Percentiles rank a stretch among this genome's conserved stretches.
Conservation (phyloP, 2,329 filamentous ascomycete species). For the Fusarium sp. region DNA sequence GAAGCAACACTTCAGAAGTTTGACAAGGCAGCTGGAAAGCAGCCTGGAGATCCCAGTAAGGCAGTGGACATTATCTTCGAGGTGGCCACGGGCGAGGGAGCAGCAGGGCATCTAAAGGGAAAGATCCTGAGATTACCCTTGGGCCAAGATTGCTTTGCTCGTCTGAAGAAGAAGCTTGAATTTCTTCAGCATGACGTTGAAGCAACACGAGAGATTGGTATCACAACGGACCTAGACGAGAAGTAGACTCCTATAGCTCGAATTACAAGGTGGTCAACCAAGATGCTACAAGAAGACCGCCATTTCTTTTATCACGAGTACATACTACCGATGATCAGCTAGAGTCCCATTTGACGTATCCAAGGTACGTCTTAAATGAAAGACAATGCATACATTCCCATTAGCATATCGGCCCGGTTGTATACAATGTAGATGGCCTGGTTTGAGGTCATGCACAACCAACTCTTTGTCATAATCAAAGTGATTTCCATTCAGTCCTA, state of each 20-base stretch:
- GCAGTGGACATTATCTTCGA: slow-evolving; percentile 51
- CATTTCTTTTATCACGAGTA: neutral
- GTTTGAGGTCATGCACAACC: neutral
- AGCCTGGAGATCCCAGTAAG: slow-evolving; percentile 53
- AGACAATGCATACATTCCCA: neutral
- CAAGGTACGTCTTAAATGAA: no score
- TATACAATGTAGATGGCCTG: neutral
- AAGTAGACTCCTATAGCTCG: neutral
- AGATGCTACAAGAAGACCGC: neutral
- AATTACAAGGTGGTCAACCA: neutral
- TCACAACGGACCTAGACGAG: slow-evolving; percentile 8
- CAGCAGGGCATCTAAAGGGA: slow-evolving; percentile 40
- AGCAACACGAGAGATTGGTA: slow-evolving; percentile 12
- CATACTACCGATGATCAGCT: no score
- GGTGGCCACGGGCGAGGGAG: slow-evolving; percentile 45
- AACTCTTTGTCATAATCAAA: neutral
- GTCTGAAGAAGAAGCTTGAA: slow-evolving; percentile 40
- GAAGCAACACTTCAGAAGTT: slow-evolving; percentile 40
- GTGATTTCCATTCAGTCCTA: neutral
- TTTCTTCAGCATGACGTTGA: slow-evolving; percentile 27
- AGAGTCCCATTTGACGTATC: neutral
- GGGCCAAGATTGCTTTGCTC: slow-evolving; percentile 46
- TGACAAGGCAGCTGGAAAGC: slow-evolving; percentile 43
- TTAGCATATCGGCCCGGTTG: neutral
- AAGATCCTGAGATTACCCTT: slow-evolving; percentile 48